Evolutionary conservation across 2,329 filamentous ascomycete species (phyloP), one percentile per base, ranked within the genome.

Genomic region (Colletotrichum orchidophilum): DNA sequence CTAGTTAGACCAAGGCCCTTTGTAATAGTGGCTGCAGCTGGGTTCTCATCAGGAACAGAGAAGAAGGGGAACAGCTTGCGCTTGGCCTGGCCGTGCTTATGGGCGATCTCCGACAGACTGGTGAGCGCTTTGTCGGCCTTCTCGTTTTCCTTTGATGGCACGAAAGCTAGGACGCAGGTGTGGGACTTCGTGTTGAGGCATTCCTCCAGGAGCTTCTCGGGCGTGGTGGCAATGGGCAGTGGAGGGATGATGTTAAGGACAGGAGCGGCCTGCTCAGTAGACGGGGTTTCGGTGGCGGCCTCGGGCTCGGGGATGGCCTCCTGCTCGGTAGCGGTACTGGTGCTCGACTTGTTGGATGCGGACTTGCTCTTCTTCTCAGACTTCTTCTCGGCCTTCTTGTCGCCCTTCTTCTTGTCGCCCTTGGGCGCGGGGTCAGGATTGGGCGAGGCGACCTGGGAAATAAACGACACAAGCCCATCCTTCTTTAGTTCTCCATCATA

Each of bases 401-500:
- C 81, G 72, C 83, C 82, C 73, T 82, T 84, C 73, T 86, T 80
- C 73, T 80, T 76, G 76, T 86, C 84, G 74, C 84, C 84, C 63
- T 83, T 81, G 72, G 89, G 86, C 24, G 90, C 88, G 21, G 93
- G 91, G 74, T 95, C 93, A 1, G 92, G 91, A 81, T 97, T 97
- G 1, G 96, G 95, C 55, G 89, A 80, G 1, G 92, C 94, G 35
- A 88, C 91, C 81, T 97, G 92, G 2, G 92, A 93, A 53, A 99
- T 86, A 83, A 98, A 99, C 50, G 91, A 86, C 70, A 95, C 85
- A 81, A 99, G 92, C 39, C 88, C 87, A 21, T 92, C 90, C 84
- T 97, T 97, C 81, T 95, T 96, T 79, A 97, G 84, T 75, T 96
- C 93, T 52, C 95, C 96, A 31, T 93, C 86, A 78, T 97, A 97